phyloP scores from a whole-genome alignment of 768 basidiomycete genomes.

The Ramaria sp. region DNA sequence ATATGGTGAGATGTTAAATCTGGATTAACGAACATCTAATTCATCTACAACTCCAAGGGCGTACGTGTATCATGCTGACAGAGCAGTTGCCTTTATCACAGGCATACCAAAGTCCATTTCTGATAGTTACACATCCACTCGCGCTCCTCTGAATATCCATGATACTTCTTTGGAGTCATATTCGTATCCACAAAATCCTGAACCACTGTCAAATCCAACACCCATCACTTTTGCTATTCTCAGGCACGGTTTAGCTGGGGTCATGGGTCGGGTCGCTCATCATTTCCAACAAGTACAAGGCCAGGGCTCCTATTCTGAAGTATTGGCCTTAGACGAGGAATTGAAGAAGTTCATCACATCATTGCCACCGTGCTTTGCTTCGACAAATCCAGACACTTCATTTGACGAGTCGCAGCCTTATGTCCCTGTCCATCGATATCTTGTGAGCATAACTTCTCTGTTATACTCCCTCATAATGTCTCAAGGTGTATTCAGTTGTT shows the following conservation, averaged over 20 bases:
- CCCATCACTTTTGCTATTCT: conserved; percentile 83
- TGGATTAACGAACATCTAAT: not conserved
- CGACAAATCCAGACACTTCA: conserved; percentile 59
- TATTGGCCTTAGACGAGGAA: conserved; percentile 73
- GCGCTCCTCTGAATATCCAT: conserved; percentile 61
- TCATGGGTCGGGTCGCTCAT: conserved; percentile 85
- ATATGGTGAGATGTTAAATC: conserved; percentile 51
- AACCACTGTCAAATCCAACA: conserved; percentile 61
- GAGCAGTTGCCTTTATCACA: conserved; percentile 83
- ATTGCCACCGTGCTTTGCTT: conserved; percentile 70
- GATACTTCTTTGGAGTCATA: conserved; percentile 35
- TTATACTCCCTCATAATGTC: not conserved
- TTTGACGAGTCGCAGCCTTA: conserved; percentile 56
- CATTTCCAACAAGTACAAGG: conserved; percentile 84
- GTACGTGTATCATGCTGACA: conserved; percentile 88
- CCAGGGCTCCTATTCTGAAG: conserved; percentile 74
- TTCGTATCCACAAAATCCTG: conserved; percentile 33
- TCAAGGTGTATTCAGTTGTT: conserved; percentile 16
- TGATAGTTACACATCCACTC: conserved; percentile 79
- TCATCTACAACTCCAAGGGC: conserved; percentile 37
- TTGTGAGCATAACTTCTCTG: conserved; percentile 33
- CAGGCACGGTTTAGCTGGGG: conserved; percentile 66
- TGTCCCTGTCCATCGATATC: conserved; percentile 76
- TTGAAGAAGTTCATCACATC: conserved; percentile 62
- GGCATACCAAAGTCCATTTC: conserved; percentile 86